Conservation (phyloP, 2,329 filamentous ascomycete species). For the Fusarium bulbicola region DNA sequence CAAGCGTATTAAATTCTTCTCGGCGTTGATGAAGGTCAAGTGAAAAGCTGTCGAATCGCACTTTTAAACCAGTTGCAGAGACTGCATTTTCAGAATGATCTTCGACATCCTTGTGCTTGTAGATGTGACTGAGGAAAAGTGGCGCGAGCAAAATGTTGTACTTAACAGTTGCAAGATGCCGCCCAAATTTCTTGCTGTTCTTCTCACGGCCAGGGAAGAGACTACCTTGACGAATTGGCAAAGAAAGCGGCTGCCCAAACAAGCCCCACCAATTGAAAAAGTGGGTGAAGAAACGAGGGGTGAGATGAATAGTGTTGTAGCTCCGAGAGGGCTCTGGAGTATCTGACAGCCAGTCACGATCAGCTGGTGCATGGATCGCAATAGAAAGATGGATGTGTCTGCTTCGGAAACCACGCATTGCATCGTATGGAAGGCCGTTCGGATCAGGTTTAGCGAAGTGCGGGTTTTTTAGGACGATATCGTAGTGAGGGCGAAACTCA, state of each 20-base stretch:
- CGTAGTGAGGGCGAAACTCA: slow-evolving; percentile 90
- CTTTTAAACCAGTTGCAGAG: slow-evolving; percentile 95
- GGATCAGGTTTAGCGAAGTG: slow-evolving; percentile 72
- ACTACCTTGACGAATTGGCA: slow-evolving; percentile 90
- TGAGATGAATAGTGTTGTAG: slow-evolving; percentile 96
- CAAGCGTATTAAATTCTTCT: slow-evolving; percentile 87
- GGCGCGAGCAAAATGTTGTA: slow-evolving; percentile 94
- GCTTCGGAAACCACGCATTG: slow-evolving; percentile 96
- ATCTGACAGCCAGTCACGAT: slow-evolving; percentile 84
- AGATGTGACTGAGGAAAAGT: slow-evolving; percentile 94
- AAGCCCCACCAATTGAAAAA: slow-evolving; percentile 99
- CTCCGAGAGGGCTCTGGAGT: slow-evolving; percentile 82
- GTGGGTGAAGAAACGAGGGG: slow-evolving; percentile 95
- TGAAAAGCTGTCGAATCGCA: slow-evolving; percentile 96
- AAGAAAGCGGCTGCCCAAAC: slow-evolving; percentile 92
- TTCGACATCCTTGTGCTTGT: slow-evolving; percentile 96
- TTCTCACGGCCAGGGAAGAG: slow-evolving; percentile 94
- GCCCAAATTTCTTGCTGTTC: slow-evolving; percentile 97
- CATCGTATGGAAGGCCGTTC: slow-evolving; percentile 75
- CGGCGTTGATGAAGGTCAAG: slow-evolving; percentile 93
- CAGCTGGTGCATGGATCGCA: slow-evolving; percentile 85
- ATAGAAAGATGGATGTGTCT: slow-evolving; percentile 96
- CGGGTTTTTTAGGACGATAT: slow-evolving; percentile 86
- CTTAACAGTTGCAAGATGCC: slow-evolving; percentile 98
- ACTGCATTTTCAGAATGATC: slow-evolving; percentile 80